Conservation (phyloP, 2,329 filamentous ascomycete species). For the Xylariomycetidae sp. region DNA sequence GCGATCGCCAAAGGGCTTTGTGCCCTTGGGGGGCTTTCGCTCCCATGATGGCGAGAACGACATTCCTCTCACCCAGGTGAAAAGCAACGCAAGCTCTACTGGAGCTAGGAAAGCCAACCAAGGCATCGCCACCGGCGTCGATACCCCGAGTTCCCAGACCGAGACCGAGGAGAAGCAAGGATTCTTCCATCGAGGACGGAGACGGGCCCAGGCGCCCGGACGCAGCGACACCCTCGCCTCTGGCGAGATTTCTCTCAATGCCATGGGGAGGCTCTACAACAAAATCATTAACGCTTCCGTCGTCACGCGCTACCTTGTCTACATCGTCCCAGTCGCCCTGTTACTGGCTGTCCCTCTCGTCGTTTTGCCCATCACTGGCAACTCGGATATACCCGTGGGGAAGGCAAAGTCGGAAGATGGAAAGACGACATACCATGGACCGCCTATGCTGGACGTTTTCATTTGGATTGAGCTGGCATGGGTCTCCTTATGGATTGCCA, state of each 20-base stretch:
- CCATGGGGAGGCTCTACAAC: constrained; percentile 59
- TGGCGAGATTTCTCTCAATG: constrained; percentile 53
- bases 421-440: constrained; percentile 27
- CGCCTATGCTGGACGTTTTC: constrained; percentile 55
- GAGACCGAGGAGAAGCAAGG: constrained; percentile 40
- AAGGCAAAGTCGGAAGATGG: too few species aligned
- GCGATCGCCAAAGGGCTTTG: constrained; percentile 23
- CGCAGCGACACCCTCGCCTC: constrained; percentile 39
- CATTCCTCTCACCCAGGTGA: constrained; percentile 35
- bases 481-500: constrained; percentile 61
- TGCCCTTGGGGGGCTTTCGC: constrained; percentile 18
- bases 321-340: constrained; percentile 57
- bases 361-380: constrained; percentile 41
- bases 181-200: constrained; percentile 42
- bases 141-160: constrained; percentile 24
- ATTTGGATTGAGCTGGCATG: constrained; percentile 65
- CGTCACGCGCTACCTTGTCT: constrained; percentile 61
- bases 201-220: constrained; percentile 37
- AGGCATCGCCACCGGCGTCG: constrained; percentile 26
- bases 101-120: constrained; percentile 45
- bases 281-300: constrained; percentile 59
- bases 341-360: constrained; percentile 58
- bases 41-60: constrained; percentile 17
- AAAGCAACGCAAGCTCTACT: constrained; percentile 47
- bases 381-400: constrained; percentile 34